Evolutionary conservation across 257 asterid genomes (phyloP).

Genomic region (Schizonepeta tenuifolia): DNA sequence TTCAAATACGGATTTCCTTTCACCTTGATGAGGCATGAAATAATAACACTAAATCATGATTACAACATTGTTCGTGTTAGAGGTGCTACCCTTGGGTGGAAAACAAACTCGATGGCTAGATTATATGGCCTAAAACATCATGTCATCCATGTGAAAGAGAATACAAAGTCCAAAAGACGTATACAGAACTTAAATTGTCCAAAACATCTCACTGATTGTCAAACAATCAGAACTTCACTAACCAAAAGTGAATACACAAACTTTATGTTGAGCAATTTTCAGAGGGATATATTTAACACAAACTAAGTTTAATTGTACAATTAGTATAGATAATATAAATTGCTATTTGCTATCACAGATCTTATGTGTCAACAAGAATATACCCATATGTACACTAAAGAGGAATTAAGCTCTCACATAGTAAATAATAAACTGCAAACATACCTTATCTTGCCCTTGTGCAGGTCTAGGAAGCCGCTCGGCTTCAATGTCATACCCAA

Average conservation of each 20-base stretch:
- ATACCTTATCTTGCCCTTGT: constrained; percentile 84
- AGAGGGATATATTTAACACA: constrained; percentile 8
- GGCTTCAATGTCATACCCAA: constrained; percentile 87
- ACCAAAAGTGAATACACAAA: constrained; percentile 3
- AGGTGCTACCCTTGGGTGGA: not conserved
- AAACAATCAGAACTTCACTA: constrained; percentile 20
- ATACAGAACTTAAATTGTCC: not conserved
- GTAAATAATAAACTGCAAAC: constrained; percentile 21
- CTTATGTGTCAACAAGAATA: not conserved
- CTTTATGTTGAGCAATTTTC: not conserved
- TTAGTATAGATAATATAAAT: not conserved
- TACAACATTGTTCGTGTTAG: not conserved
- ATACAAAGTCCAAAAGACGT: not conserved
- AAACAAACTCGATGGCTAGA: not conserved
- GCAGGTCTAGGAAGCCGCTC: constrained; percentile 89
- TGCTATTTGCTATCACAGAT: not conserved
- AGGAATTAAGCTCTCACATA: not conserved
- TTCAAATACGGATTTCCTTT: too few relatives aligned
- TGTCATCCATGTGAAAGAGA: constrained; percentile 10
- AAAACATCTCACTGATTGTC: constrained; percentile 1
- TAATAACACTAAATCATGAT: not conserved
- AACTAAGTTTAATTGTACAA: not conserved
- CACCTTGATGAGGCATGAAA: not conserved
- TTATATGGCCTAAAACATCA: not conserved
- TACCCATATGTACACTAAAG: not conserved